Percentiles rank a stretch among this genome's conserved stretches.
These are phyloP conservation scores for Alternaria atra DNA, from an alignment of 2,329 filamentous ascomycete species.

Conservation along the genomic window DNA sequence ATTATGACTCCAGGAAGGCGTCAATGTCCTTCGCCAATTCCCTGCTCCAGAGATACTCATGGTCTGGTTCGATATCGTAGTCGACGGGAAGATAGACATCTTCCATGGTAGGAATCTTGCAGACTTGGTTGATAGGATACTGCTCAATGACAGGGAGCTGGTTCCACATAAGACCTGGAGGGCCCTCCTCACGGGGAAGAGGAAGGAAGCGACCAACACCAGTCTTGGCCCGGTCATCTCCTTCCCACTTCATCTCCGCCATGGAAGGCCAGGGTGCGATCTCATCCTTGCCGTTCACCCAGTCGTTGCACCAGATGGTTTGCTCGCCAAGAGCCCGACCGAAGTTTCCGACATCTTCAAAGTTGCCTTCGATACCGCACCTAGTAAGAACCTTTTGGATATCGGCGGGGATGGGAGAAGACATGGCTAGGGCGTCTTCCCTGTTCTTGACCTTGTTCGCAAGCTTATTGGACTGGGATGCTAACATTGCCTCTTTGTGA, in stretches of 20 bases:
- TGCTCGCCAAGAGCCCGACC: slow-evolving; percentile 48
- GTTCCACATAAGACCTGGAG: slow-evolving; percentile 53
- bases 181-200: slow-evolving; percentile 54
- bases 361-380: slow-evolving; percentile 33
- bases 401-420: slow-evolving; percentile 16
- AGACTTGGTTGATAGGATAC: slow-evolving; percentile 52
- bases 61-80: slow-evolving; percentile 43
- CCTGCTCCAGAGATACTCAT: slow-evolving; percentile 37
- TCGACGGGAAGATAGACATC: slow-evolving; percentile 51
- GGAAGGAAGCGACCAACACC: slow-evolving; percentile 54
- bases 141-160: slow-evolving; percentile 51
- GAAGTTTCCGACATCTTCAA: slow-evolving; percentile 32
- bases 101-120: slow-evolving; percentile 48
- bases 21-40: slow-evolving; percentile 42
- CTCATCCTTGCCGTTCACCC: slow-evolving; percentile 45
- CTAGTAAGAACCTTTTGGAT: slow-evolving; percentile 21
- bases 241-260: slow-evolving; percentile 58
- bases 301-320: slow-evolving; percentile 53
- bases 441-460: slow-evolving; percentile 22
- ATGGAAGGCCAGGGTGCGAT: slow-evolving; percentile 53
- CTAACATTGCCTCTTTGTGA: slow-evolving; percentile 40
- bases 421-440: slow-evolving; percentile 16
- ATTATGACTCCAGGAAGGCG: slow-evolving; percentile 28
- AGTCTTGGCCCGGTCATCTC: slow-evolving; percentile 57
- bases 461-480: slow-evolving; percentile 25